Evolutionary conservation across 2,329 filamentous ascomycete genomes (phyloP).

Genomic region (Trichothecium roseum): DNA sequence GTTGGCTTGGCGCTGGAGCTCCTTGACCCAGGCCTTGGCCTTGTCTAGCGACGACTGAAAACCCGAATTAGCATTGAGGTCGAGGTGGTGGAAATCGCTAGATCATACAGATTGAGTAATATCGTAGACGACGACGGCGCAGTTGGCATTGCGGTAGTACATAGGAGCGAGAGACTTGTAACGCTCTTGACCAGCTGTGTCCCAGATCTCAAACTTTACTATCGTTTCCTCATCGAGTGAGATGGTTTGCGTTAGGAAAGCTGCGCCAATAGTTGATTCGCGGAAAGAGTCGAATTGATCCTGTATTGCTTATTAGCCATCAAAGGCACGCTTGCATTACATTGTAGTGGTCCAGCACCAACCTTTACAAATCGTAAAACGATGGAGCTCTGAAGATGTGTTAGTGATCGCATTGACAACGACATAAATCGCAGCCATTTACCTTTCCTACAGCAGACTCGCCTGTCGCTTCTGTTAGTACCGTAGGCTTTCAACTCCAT

Average conservation of each 20-base stretch:
- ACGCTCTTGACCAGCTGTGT: conserved; percentile 94
- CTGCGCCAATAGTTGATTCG: conserved; percentile 96
- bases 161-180: conserved; percentile 99
- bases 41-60: conserved; percentile 87
- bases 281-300: conserved; percentile 98
- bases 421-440: conserved; percentile 13
- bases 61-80: too few relatives aligned
- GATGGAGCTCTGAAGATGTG: conserved; percentile 67
- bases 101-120: conserved; percentile 90
- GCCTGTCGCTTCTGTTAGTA: conserved; percentile 40
- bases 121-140: conserved; percentile 97
- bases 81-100: background rate
- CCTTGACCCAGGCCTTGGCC: conserved; percentile 98
- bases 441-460: conserved; percentile 99
- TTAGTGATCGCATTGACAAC: conserved; percentile 10
- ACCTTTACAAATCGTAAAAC: conserved; percentile 98
- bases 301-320: conserved; percentile 31
- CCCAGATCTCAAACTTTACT: conserved; percentile 99
- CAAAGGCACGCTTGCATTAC: conserved; percentile 1
- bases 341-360: conserved; percentile 15
- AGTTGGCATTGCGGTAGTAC: conserved; percentile 99
- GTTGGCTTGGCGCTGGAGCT: conserved; percentile 96
- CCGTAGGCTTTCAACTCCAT: background rate
- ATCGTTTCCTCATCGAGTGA: conserved; percentile 96
- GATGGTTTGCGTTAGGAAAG: conserved; percentile 98